Base-by-base conservation (phyloP, 1,284 basidiomycete species). In the Fomitopsis schrenkii region DNA sequence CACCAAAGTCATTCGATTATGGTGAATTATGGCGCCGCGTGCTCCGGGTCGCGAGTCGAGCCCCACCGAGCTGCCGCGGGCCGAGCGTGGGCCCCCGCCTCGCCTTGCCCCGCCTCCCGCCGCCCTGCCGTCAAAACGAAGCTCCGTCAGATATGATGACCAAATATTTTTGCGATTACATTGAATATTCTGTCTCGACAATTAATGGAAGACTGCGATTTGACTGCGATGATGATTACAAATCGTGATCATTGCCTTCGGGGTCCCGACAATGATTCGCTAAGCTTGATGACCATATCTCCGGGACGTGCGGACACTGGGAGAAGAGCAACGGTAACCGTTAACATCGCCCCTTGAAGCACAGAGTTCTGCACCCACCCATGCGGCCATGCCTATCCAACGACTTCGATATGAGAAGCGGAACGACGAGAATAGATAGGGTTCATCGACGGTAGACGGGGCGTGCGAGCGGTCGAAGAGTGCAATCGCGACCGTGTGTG, bases 1-100 rank as follows among this genome's bases (percentile, higher is more conserved):
- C 38, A 14, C 26, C 12, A 54, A 67, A 72, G 68, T 72, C 71
- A 64, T 62, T 64, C 69, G 67, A 72, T 71, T 33, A 61, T 59
- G 48, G 15, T 19, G 54, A 33, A 60, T 42, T 22, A 30, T 42
- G 38, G 22, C n/a, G 44, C 48, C 45, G 44, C 46, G 38, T 12
- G 12, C 22, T 28, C 8, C 44, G 17, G 44, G 44, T 22, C 44
- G 44, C 9, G 5, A 14, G 3, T 48, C 48, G 19, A 50, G 48
- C 28, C 48, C 48, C 28, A 30, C 48, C 48, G 10, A 12, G 48
- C 48, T 22, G 22, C 28, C 28, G 22, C 22, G 22, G 22, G 22
- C 22, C 22, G 22, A 22, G 22, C 9, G 6, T 22, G 15, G 15
- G 28, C 45, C 45, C 42, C n/a, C 42, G 42, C 42, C 42, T n/a